Evolutionary conservation across 768 basidiomycete species (phyloP).

Genomic region (Pleurotus cornucopiae): DNA sequence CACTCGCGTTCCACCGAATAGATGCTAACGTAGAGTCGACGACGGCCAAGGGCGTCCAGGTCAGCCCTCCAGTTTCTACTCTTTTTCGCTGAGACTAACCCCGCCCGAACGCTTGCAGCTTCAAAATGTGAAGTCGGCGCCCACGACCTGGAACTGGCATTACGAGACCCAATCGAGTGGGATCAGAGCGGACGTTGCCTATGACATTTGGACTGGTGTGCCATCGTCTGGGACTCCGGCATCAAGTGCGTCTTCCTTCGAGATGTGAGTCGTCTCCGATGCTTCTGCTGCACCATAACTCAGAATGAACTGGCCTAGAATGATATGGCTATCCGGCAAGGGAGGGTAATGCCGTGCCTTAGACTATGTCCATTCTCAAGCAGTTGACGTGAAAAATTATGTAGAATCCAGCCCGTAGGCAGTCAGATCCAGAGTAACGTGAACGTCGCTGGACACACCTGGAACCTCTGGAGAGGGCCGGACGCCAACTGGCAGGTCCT

Average conservation of each 20-base stretch:
- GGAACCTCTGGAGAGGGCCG: constrained; percentile 54
- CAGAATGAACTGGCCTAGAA: constrained; percentile 24
- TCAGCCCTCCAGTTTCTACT: constrained; percentile 10
- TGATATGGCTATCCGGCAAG: constrained; percentile 58
- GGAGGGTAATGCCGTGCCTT: constrained; percentile 36
- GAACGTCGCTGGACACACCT: constrained; percentile 42
- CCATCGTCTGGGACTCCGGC: constrained; percentile 41
- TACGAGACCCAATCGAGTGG: constrained; percentile 39
- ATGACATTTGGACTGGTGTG: constrained; percentile 52
- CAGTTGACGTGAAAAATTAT: not conserved
- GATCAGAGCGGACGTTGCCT: constrained; percentile 53
- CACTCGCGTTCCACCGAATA: constrained; percentile 10
- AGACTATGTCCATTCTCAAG: too few relatives aligned
- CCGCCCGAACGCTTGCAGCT: constrained; percentile 23
- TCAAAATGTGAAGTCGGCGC: constrained; percentile 35
- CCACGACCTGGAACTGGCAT: constrained; percentile 48
- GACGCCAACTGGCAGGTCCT: constrained; percentile 53
- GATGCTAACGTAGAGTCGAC: constrained; percentile 48
- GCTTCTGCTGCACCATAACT: not conserved
- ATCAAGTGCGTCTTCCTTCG: constrained; percentile 41
- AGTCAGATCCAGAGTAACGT: constrained; percentile 38
- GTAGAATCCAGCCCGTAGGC: constrained; percentile 54
- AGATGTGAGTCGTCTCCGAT: constrained; percentile 35
- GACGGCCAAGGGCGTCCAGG: constrained; percentile 45
- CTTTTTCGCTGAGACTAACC: too few relatives aligned